Conservation (phyloP, 176 grass and related monocot species). For the Phoenix roebelenii region DNA sequence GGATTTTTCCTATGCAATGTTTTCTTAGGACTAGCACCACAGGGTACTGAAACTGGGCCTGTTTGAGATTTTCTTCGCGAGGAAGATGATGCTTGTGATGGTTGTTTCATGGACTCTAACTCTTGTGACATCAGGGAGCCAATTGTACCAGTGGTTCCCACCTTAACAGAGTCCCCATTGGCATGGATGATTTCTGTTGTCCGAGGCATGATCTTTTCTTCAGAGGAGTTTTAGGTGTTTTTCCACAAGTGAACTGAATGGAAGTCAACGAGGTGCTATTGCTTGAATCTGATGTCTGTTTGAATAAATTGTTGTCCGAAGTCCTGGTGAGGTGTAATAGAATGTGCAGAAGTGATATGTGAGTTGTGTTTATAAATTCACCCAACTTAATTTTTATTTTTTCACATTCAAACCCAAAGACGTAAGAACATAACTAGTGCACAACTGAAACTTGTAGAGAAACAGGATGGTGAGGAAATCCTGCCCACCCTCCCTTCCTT, state of each 20-base stretch:
- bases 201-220: not conserved
- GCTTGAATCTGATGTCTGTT: too few relatives aligned
- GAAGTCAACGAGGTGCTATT: not conserved
- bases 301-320: not conserved
- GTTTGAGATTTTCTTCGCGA: constrained; percentile 42
- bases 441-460: too few relatives aligned
- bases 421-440: too few relatives aligned
- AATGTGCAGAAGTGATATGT: too few relatives aligned
- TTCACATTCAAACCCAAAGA: too few relatives aligned
- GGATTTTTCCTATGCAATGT: constrained; percentile 29
- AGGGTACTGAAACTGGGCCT: constrained; percentile 49
- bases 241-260: not conserved
- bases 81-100: constrained; percentile 23
- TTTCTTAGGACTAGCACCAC: constrained; percentile 57
- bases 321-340: not conserved
- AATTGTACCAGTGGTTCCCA: constrained; percentile 78
- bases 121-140: constrained; percentile 78
- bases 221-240: not conserved
- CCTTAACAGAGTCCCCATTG: constrained; percentile 28
- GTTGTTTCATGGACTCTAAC: constrained; percentile 42
- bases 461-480: too few relatives aligned
- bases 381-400: too few relatives aligned
- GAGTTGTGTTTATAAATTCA: too few relatives aligned
- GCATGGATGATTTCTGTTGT: not conserved
- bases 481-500: too few relatives aligned